Evolutionary conservation across 768 basidiomycete genomes (phyloP).

Genomic region (Russula sp.): DNA sequence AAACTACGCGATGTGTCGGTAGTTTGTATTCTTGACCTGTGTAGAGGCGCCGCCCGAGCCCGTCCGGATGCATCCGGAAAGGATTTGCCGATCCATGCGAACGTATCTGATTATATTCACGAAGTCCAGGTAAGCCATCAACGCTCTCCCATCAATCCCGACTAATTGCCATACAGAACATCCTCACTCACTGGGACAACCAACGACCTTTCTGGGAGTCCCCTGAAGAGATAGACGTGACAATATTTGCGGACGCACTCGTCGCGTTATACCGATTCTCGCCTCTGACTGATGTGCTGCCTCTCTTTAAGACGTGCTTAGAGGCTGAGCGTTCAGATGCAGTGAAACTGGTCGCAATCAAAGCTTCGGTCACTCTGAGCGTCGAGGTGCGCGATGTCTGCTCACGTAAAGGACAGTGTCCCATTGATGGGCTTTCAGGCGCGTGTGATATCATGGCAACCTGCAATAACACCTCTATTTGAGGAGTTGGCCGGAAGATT

Average conservation of each 20-base stretch:
- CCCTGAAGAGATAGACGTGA: constrained; percentile 66
- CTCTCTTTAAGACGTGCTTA: constrained; percentile 57
- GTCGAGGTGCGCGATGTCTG: constrained; percentile 48
- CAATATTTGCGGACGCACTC: constrained; percentile 68
- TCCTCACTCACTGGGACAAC: constrained; percentile 32
- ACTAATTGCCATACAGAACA: constrained; percentile 23
- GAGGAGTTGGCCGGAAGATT: constrained; percentile 43
- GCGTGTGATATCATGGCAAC: constrained; percentile 51
- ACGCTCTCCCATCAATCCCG: constrained; percentile 24
- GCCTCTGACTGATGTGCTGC: constrained; percentile 52
- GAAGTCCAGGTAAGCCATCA: constrained; percentile 61
- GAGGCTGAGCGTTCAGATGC: constrained; percentile 76
- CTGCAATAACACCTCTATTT: constrained; percentile 44
- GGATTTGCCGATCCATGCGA: constrained; percentile 55
- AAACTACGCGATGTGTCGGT: constrained; percentile 63
- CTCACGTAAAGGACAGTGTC: not conserved
- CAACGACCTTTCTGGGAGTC: constrained; percentile 62
- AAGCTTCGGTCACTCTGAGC: constrained; percentile 62
- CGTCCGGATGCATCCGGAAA: constrained; percentile 33
- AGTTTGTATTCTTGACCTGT: constrained; percentile 71
- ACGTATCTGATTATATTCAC: constrained; percentile 69
- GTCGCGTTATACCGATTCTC: constrained; percentile 68
- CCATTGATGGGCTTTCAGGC: constrained; percentile 36
- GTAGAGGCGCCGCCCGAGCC: constrained; percentile 59
- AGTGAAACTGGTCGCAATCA: constrained; percentile 71